phyloP scores from a whole-genome alignment of 306 rosid genomes.

The Gastrolobium bilobum region DNA sequence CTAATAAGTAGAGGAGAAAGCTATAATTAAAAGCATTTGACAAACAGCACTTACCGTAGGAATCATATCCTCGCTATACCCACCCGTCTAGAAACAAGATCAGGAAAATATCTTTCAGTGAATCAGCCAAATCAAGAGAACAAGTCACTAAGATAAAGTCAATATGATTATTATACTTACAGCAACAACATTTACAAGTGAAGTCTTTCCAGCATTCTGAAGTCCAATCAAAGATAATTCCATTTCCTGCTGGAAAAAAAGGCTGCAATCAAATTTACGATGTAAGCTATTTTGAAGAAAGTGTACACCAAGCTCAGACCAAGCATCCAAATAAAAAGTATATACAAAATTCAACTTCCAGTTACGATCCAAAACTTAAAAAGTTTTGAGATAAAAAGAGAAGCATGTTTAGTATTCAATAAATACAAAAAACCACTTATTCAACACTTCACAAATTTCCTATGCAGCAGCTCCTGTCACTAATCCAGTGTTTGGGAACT shows the following conservation, averaged over 20 bases:
- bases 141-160: slow-evolving; percentile 1
- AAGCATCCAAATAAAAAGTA: not conserved
- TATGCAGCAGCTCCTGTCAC: slow-evolving; percentile 18
- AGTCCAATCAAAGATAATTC: slow-evolving; percentile 92
- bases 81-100: slow-evolving; percentile 73
- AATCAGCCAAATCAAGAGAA: slow-evolving; percentile 42
- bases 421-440: not conserved
- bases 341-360: slow-evolving; percentile 15
- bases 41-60: slow-evolving; percentile 76
- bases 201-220: slow-evolving; percentile 95
- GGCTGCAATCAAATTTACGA: slow-evolving; percentile 72
- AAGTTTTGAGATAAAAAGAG: not conserved
- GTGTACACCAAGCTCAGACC: slow-evolving; percentile 33
- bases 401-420: not conserved
- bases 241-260: slow-evolving; percentile 97
- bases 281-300: slow-evolving; percentile 42
- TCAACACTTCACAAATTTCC: not conserved
- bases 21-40: slow-evolving; percentile 25
- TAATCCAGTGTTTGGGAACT: not conserved
- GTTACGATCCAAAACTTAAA: not conserved
- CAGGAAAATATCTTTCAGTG: slow-evolving; percentile 24
- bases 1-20: slow-evolving; percentile 19
- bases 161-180: slow-evolving; percentile 61
- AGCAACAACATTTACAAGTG: slow-evolving; percentile 92
- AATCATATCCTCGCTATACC: slow-evolving; percentile 97